A percentile compares a stretch with the other conserved stretches of the same genome.
phyloP scores from a whole-genome alignment of 768 basidiomycete species.

The Boletus speciosus region DNA sequence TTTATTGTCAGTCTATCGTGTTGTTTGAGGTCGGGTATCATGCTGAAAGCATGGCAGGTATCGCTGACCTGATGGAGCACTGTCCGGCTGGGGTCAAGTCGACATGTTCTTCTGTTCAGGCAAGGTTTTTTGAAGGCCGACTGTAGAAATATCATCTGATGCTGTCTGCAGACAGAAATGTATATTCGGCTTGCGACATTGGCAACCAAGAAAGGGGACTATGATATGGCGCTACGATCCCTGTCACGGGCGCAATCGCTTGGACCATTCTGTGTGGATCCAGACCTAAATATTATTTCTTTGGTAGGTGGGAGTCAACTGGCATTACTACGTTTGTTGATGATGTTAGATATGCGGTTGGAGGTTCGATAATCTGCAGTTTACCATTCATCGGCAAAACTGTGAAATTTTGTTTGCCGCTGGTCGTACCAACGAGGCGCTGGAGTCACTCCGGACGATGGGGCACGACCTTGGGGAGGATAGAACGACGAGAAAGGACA shows the following conservation, averaged over 20 bases:
- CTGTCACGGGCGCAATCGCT: slow-evolving; percentile 1
- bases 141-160: not conserved
- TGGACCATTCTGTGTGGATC: not conserved
- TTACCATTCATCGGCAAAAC: not conserved
- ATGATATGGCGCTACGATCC: not conserved
- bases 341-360: slow-evolving; percentile 7
- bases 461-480: not conserved
- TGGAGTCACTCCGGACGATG: not conserved
- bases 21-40: slow-evolving; percentile 10
- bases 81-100: slow-evolving; percentile 1
- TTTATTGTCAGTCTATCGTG: not conserved
- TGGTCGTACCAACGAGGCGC: not conserved
- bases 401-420: slow-evolving; percentile 3
- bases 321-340: not conserved
- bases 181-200: slow-evolving; percentile 1
- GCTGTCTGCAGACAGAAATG: slow-evolving; percentile 5
- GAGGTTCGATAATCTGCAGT: slow-evolving; percentile 8
- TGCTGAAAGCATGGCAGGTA: slow-evolving; percentile 10
- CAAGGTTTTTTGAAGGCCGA: not conserved
- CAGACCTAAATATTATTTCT: not conserved
- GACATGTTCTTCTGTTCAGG: slow-evolving; percentile 5
- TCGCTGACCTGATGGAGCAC: slow-evolving; percentile 2
- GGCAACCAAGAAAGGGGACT: not conserved
- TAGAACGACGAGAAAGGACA: not conserved
- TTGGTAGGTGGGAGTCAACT: not conserved